A percentile compares a stretch with the other conserved stretches of the same genome.
Evolutionary conservation across 2,329 filamentous ascomycete species (phyloP).

Genomic region (Aureobasidium sp.): DNA sequence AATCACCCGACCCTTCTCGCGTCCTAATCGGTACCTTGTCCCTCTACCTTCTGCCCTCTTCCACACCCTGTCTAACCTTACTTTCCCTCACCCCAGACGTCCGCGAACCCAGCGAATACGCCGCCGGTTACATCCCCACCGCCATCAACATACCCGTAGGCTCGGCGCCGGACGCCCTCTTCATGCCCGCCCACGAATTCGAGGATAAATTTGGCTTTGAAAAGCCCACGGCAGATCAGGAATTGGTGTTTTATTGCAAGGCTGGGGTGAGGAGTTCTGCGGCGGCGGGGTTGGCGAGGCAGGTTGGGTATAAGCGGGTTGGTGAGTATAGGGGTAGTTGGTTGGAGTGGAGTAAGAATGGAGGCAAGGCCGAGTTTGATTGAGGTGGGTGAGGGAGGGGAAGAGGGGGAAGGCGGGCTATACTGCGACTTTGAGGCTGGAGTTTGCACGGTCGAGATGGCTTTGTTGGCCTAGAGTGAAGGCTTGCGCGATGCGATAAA

Average conservation of each 20-base stretch:
- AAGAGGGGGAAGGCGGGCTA: too few relatives aligned
- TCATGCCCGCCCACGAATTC: constrained; percentile 69
- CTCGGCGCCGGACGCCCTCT: constrained; percentile 68
- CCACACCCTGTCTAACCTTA: not conserved
- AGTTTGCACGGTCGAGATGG: not conserved
- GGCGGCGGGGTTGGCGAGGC: constrained; percentile 66
- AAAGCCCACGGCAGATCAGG: constrained; percentile 49
- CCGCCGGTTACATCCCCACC: constrained; percentile 62
- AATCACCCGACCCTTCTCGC: constrained; percentile 23
- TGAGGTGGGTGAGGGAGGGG: not conserved
- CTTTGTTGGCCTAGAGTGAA: not conserved
- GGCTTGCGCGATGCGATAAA: not conserved
- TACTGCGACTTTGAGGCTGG: too few relatives aligned
- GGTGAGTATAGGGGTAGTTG: constrained; percentile 68
- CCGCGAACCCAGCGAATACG: constrained; percentile 62
- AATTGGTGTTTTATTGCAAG: constrained; percentile 84
- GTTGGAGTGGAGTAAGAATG: constrained; percentile 71
- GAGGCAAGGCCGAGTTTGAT: constrained; percentile 42
- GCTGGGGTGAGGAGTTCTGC: constrained; percentile 73
- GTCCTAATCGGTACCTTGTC: constrained; percentile 24
- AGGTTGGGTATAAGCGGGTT: constrained; percentile 64
- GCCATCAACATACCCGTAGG: constrained; percentile 76
- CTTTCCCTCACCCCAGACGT: constrained; percentile 40
- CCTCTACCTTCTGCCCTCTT: not conserved
- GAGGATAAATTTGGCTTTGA: constrained; percentile 70